A percentile compares a stretch with the other conserved stretches of the same genome.
Evolutionary conservation across 306 rosid species (phyloP).

Genomic region (Lagenaria siceraria): DNA sequence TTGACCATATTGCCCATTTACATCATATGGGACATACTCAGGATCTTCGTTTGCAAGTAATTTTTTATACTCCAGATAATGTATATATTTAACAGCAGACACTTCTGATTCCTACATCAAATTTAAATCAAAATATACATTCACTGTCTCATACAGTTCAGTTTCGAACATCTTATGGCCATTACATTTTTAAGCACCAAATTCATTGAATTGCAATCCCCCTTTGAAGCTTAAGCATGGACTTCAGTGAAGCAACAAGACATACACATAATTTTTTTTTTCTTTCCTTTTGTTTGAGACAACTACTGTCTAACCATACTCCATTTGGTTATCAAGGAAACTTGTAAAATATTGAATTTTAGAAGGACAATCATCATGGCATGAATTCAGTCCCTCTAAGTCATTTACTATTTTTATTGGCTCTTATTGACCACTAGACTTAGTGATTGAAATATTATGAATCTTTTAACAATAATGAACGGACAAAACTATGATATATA

Average conservation of each 20-base stretch:
- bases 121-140: conserved; percentile 9
- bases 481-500: neutral
- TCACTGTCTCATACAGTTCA: conserved; percentile 1
- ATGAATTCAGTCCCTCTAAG: neutral
- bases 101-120: conserved; percentile 71
- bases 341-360: neutral
- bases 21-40: conserved; percentile 62
- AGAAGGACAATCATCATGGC: neutral
- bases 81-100: conserved; percentile 79
- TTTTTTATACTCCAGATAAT: conserved; percentile 54
- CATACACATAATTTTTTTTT: neutral
- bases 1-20: conserved; percentile 59
- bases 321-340: neutral
- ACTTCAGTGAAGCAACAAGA: neutral
- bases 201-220: too few species aligned
- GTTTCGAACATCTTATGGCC: neutral
- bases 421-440: neutral
- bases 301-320: neutral
- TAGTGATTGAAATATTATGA: neutral
- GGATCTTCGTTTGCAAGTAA: conserved; percentile 62
- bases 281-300: neutral
- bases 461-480: neutral
- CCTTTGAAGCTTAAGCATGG: neutral
- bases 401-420: neutral
- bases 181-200: too few species aligned